Conservation (phyloP, 345 rosid genomes). For the Crucihimalaya himalaica region DNA sequence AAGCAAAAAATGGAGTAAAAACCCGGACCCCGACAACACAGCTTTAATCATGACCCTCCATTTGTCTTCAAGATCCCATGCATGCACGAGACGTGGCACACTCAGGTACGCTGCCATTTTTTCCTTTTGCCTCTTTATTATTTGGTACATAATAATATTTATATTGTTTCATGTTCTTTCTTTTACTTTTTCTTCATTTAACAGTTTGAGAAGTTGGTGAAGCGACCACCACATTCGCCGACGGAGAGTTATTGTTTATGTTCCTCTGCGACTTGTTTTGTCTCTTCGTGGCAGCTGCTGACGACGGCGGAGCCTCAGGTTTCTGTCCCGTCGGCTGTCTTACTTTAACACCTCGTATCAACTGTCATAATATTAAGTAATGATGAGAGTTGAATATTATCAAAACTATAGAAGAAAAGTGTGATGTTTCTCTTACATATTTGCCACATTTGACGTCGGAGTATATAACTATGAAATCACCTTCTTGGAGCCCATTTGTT, state of each 20-base stretch:
- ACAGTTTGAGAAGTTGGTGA: conserved; percentile 40
- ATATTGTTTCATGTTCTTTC: neutral
- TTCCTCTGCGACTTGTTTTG: conserved; percentile 70
- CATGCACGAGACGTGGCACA: conserved; percentile 50
- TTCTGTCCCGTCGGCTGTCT: conserved; percentile 67
- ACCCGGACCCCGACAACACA: conserved; percentile 25
- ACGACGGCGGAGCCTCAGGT: conserved; percentile 44
- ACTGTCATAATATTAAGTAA: conserved; percentile 41
- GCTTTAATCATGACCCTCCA: conserved; percentile 34
- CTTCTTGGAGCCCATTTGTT: conserved; percentile 95
- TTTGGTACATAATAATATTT: conserved; percentile 28
- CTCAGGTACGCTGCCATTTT: conserved; percentile 26
- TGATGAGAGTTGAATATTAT: neutral
- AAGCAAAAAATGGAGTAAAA: conserved; percentile 22
- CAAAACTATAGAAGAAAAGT: neutral
- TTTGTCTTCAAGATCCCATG: conserved; percentile 45
- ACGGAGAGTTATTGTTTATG: conserved; percentile 46
- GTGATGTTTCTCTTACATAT: conserved; percentile 62
- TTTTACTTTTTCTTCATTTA: neutral
- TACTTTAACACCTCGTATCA: conserved; percentile 96
- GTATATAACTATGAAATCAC: conserved; percentile 97
- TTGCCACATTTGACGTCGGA: conserved; percentile 92
- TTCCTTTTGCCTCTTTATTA: conserved; percentile 3
- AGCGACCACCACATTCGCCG: conserved; percentile 27
- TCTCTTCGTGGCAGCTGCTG: conserved; percentile 47